These are phyloP conservation scores for Trypanosoma mega DNA, from an alignment of 208 protist species.

Conservation along the genomic window DNA sequence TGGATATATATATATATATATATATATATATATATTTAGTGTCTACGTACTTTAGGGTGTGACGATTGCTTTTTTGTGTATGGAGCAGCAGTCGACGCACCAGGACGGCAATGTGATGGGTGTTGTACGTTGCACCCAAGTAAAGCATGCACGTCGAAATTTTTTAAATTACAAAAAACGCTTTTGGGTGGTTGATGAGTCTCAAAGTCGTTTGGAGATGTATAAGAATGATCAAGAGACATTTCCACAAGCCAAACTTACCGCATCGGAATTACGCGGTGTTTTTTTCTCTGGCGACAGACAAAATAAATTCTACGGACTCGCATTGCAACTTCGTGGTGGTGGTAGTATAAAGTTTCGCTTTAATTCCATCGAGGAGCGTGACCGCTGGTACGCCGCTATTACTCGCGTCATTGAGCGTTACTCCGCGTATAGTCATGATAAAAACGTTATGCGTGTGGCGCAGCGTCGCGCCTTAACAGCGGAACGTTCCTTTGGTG, in stretches of 20 bases:
- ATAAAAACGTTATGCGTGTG: constrained; percentile 52
- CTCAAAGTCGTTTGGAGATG: constrained; percentile 50
- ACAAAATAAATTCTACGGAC: constrained; percentile 77
- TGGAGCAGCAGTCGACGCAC: constrained; percentile 17
- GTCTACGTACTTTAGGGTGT: no score
- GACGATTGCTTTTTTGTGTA: constrained; percentile 1
- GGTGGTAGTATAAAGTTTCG: constrained; percentile 58
- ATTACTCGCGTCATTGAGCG: constrained; percentile 68
- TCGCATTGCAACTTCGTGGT: constrained; percentile 56
- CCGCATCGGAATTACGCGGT: constrained; percentile 54
- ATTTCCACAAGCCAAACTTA: constrained; percentile 43
- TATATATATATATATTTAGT: no score
- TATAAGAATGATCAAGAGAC: constrained; percentile 88
- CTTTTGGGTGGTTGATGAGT: constrained; percentile 77
- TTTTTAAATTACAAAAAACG: constrained; percentile 73
- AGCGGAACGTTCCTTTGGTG: constrained; percentile 45
- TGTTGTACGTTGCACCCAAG: constrained; percentile 55
- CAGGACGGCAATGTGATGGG: constrained; percentile 52
- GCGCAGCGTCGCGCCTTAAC: constrained; percentile 42
- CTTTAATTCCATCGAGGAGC: constrained; percentile 63
- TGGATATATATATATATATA: no score
- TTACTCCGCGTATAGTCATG: constrained; percentile 54
- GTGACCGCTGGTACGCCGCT: constrained; percentile 67
- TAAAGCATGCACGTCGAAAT: constrained; percentile 37
- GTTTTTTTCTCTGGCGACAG: constrained; percentile 75